phyloP scores from a whole-genome alignment of 202 grass and related monocot species.

The Digitaria exilis region DNA sequence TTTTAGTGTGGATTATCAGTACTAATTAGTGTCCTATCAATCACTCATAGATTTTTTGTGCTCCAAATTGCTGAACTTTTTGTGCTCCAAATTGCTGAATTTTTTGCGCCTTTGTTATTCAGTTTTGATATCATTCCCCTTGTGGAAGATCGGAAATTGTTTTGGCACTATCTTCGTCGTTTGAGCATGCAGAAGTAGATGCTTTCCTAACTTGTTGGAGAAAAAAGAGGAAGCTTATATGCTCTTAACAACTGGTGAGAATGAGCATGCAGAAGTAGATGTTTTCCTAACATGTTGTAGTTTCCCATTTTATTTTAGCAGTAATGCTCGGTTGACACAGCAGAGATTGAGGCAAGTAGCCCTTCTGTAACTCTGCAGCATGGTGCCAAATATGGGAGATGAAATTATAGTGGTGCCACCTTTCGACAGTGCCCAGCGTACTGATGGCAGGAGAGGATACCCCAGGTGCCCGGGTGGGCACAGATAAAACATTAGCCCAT shows the following conservation, averaged over 20 bases:
- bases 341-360: background rate
- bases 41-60: background rate
- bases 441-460: background rate
- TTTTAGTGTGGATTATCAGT: background rate
- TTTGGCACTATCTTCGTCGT: background rate
- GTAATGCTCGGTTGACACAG: background rate
- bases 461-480: background rate
- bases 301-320: background rate
- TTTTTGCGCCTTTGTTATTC: background rate
- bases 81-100: background rate
- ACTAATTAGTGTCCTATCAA: background rate
- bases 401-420: background rate
- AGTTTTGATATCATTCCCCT: background rate
- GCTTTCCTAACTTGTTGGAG: background rate
- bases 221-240: background rate
- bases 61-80: background rate
- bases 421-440: background rate
- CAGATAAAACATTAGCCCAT: background rate
- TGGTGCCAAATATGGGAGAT: background rate
- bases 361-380: background rate
- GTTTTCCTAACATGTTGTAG: no score
- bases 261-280: background rate
- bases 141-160: background rate
- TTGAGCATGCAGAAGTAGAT: background rate
- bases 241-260: background rate